Conservation (phyloP, 2,329 filamentous ascomycete genomes). For the Metarhizium anisopliae region DNA sequence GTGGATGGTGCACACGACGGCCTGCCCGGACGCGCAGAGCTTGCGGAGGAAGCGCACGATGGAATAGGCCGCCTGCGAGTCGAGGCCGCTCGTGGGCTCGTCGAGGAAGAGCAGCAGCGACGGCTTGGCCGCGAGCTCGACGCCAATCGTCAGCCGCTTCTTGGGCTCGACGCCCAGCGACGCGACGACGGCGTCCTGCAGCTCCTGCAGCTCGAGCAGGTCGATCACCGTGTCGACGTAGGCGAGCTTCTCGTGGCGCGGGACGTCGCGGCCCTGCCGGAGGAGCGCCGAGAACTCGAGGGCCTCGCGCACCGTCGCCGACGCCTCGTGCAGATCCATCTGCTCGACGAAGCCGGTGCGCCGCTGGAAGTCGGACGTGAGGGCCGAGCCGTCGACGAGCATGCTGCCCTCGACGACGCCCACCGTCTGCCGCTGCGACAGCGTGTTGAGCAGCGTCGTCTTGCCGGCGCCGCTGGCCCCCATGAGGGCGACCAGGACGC, state of each 20-base stretch:
- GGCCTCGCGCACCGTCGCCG: conserved; percentile 55
- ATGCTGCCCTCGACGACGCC: conserved; percentile 56
- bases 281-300: conserved; percentile 56
- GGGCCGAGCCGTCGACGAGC: conserved; percentile 61
- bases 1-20: conserved; percentile 50
- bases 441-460: conserved; percentile 7
- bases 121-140: conserved; percentile 45
- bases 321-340: conserved; percentile 54
- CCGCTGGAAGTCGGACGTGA: conserved; percentile 65
- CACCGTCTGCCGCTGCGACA: conserved; percentile 5
- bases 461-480: conserved; percentile 7
- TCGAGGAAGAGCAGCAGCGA: conserved; percentile 53
- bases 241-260: conserved; percentile 51
- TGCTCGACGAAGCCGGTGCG: conserved; percentile 62
- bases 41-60: conserved; percentile 51
- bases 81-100: conserved; percentile 47
- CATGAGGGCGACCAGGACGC: conserved; percentile 7
- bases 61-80: conserved; percentile 46
- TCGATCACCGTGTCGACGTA: conserved; percentile 58
- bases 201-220: conserved; percentile 53
- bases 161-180: conserved; percentile 50
- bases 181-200: conserved; percentile 51
- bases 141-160: conserved; percentile 44
- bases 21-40: conserved; percentile 47
- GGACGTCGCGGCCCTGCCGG: conserved; percentile 45